Percentiles rank a stretch among this genome's conserved stretches.
These are phyloP conservation scores for Periconia digitata DNA, from an alignment of 2,329 filamentous ascomycete genomes.

Conservation along the genomic window DNA sequence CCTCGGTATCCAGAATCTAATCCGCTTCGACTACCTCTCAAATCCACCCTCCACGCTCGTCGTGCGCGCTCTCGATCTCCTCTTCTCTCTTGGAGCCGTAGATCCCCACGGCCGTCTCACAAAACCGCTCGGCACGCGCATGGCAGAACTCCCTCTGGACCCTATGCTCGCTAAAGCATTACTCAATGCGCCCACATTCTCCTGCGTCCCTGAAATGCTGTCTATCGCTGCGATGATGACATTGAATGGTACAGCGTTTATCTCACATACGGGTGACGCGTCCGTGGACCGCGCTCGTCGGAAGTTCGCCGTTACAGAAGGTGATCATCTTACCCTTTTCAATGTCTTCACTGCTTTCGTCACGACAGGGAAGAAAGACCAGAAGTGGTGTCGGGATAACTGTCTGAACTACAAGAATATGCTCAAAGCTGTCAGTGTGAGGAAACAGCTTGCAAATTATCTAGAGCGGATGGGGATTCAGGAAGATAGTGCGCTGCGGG, in stretches of 20 bases:
- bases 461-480: conserved; percentile 80
- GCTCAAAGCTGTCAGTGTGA: conserved; percentile 78
- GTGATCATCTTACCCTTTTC: conserved; percentile 87
- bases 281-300: conserved; percentile 73
- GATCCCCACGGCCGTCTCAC: conserved; percentile 91
- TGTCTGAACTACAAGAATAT: conserved; percentile 85
- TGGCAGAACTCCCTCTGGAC: conserved; percentile 91
- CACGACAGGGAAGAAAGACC: conserved; percentile 77
- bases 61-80: conserved; percentile 80
- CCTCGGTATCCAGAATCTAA: conserved; percentile 90
- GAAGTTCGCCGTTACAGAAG: conserved; percentile 88
- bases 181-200: conserved; percentile 72
- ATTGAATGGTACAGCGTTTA: conserved; percentile 79
- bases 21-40: conserved; percentile 86
- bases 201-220: conserved; percentile 81
- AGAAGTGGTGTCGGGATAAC: conserved; percentile 85
- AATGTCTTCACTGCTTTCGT: conserved; percentile 93
- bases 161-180: conserved; percentile 95
- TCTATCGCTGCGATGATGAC: conserved; percentile 94
- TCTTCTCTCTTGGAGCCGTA: conserved; percentile 83
- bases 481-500: conserved; percentile 52
- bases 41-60: conserved; percentile 83
- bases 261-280: conserved; percentile 71
- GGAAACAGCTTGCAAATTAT: conserved; percentile 82
- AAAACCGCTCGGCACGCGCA: conserved; percentile 79